Conservation (phyloP, 1,284 basidiomycete genomes). For the Microbotryum scabiosae region DNA sequence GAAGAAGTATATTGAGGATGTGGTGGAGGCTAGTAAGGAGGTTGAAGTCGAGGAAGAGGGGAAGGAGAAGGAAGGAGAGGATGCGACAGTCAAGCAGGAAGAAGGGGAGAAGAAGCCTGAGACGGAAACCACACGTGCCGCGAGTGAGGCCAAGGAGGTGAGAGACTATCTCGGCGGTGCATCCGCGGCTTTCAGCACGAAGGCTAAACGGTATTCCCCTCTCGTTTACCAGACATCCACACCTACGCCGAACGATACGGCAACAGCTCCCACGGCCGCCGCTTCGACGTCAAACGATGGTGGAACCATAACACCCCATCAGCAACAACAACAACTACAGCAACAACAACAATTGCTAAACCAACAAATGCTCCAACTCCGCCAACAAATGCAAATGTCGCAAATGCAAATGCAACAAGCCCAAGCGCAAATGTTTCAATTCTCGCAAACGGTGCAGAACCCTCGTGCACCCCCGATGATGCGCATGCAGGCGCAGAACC, state of each 20-base stretch:
- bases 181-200: neutral
- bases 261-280: slow-evolving; percentile 18
- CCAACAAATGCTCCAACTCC: slow-evolving; percentile 6
- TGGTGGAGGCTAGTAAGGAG: slow-evolving; percentile 70
- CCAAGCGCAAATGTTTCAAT: slow-evolving; percentile 26
- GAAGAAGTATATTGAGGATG: slow-evolving; percentile 68
- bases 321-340: neutral
- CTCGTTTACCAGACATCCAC: slow-evolving; percentile 5
- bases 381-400: slow-evolving; percentile 10
- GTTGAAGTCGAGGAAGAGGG: slow-evolving; percentile 42
- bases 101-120: slow-evolving; percentile 18
- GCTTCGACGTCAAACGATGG: slow-evolving; percentile 4
- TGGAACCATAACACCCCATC: neutral
- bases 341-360: slow-evolving; percentile 1
- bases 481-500: slow-evolving; percentile 50
- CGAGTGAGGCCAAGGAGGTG: neutral
- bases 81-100: slow-evolving; percentile 7
- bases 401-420: slow-evolving; percentile 43
- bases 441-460: slow-evolving; percentile 25
- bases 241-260: slow-evolving; percentile 13
- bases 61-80: slow-evolving; percentile 31
- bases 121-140: neutral
- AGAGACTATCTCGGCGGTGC: neutral
- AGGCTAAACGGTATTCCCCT: neutral
- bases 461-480: slow-evolving; percentile 32